These are phyloP conservation scores for Zygnema circumcarinatum DNA, from an alignment of 139 green algal genomes.

Conservation along the genomic window DNA sequence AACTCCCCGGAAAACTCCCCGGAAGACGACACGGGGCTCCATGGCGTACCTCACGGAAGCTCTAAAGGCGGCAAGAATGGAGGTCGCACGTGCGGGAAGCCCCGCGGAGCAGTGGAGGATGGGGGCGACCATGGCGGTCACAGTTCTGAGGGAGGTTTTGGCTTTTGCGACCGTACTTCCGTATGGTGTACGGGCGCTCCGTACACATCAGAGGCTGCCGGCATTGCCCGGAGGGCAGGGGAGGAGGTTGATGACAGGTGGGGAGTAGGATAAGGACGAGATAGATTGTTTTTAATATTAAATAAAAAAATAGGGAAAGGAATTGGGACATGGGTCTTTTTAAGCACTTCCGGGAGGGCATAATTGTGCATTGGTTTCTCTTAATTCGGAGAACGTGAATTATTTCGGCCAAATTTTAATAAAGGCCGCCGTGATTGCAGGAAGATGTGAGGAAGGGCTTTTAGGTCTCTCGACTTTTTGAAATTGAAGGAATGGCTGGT, in stretches of 20 bases:
- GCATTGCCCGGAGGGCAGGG: not conserved
- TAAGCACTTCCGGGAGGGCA: no score
- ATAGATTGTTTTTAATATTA: no score
- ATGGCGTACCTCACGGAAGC: not conserved
- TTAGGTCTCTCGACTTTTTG: no score
- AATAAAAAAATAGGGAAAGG: no score
- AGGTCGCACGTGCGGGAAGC: not conserved
- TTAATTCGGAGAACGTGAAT: no score
- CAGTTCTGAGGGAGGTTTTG: not conserved
- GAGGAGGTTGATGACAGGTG: not conserved
- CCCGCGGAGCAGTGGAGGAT: not conserved
- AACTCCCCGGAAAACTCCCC: not conserved
- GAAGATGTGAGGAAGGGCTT: no score
- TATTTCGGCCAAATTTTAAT: no score
- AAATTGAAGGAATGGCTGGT: no score
- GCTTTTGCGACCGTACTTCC: not conserved
- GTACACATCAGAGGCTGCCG: not conserved
- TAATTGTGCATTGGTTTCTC: no score
- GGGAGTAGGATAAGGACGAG: no score
- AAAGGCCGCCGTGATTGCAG: no score
- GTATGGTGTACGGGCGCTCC: not conserved
- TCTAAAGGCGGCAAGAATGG: not conserved
- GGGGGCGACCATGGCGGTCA: not conserved
- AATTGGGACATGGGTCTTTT: no score
- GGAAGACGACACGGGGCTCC: not conserved